Base-by-base conservation (phyloP, 768 basidiomycete genomes). In the Hemileccinum impolitum region DNA sequence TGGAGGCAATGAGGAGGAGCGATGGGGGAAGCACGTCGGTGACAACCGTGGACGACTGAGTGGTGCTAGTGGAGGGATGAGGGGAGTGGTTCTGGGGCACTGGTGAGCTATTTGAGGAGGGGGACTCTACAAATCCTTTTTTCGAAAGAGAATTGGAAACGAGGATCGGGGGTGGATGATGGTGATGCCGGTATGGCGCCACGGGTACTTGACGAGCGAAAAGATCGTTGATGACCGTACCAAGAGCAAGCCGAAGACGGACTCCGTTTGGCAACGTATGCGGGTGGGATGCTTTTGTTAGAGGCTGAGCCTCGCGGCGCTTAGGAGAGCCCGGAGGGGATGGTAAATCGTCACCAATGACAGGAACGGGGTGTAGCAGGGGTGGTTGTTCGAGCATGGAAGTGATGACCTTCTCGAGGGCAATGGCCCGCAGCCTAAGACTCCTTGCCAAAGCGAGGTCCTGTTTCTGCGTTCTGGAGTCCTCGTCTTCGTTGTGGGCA, bases 361-460 rank as follows among this genome's bases (percentile, higher is more conserved):
- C 36, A 32, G 53, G 74, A 31, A 76, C 67, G 4, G 80, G 78
- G 28, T 80, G 80, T 12, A 81, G 67, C 1, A 80, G 77, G 2
- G 89, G 89, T 0, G 86, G 85, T 54, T 90, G 87, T 47, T 82
- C 81, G 13, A 92, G 79, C 87, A 92, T 90, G 39, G 83, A 77
- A 1, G 79, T 81, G 42, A 89, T 78, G 37, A 92, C 87, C 60
- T 89, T 90, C 65, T 92, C 90, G 17, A 92, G 75, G 12, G 85
- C 84, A 54, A 91, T 87, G 1, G 90, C 86, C 25, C 87, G 82
- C 25, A 88, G 72, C 47, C 86, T 75, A 30, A 90, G 76, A 43
- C 64, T 73, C 21, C 81, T 72, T 3, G 90, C 88, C 19, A 88
- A 74, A 5, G 64, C 58, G 1, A 88, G 66, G 59, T 90, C 81